Percentiles rank a stretch among this genome's conserved stretches.
These are phyloP conservation scores for Clohesyomyces aquaticus DNA, from an alignment of 495 filamentous ascomycete species.

Conservation along the genomic window DNA sequence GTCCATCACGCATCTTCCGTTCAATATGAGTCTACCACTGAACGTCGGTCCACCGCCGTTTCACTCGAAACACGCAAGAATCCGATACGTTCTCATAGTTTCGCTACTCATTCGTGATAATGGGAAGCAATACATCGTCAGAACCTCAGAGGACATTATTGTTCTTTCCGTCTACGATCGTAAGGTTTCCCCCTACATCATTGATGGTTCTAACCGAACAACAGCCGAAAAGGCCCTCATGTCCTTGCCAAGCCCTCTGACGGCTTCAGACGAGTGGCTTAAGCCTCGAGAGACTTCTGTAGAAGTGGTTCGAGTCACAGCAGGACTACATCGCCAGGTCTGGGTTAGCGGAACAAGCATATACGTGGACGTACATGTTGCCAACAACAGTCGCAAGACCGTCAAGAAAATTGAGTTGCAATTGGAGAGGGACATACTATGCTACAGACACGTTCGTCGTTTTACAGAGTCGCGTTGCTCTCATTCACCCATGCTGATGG, in stretches of 20 bases:
- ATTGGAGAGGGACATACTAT: slow-evolving; percentile 51
- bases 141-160: slow-evolving; percentile 46
- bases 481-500: slow-evolving; percentile 14
- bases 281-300: slow-evolving; percentile 44
- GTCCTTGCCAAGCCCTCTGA: slow-evolving; percentile 55
- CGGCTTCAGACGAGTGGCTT: slow-evolving; percentile 54
- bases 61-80: slow-evolving; percentile 55
- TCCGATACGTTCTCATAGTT: slow-evolving; percentile 55
- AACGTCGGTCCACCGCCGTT: slow-evolving; percentile 61
- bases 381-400: slow-evolving; percentile 53
- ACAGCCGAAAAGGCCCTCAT: slow-evolving; percentile 58
- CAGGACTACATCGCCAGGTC: slow-evolving; percentile 60
- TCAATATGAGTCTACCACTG: slow-evolving; percentile 57
- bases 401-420: slow-evolving; percentile 57
- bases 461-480: background rate
- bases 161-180: slow-evolving; percentile 48
- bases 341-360: slow-evolving; percentile 62
- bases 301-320: slow-evolving; percentile 55
- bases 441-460: slow-evolving; percentile 54
- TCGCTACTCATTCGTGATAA: slow-evolving; percentile 49
- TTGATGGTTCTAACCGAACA: slow-evolving; percentile 42
- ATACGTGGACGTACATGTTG: slow-evolving; percentile 58
- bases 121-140: slow-evolving; percentile 50
- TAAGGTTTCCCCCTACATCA: slow-evolving; percentile 30
- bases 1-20: slow-evolving; percentile 53